Percentiles rank a stretch among this genome's conserved stretches.
These are phyloP conservation scores for Geotrichum klebahnii DNA, from an alignment of 1,139 yeast genomes.

Conservation along the genomic window DNA sequence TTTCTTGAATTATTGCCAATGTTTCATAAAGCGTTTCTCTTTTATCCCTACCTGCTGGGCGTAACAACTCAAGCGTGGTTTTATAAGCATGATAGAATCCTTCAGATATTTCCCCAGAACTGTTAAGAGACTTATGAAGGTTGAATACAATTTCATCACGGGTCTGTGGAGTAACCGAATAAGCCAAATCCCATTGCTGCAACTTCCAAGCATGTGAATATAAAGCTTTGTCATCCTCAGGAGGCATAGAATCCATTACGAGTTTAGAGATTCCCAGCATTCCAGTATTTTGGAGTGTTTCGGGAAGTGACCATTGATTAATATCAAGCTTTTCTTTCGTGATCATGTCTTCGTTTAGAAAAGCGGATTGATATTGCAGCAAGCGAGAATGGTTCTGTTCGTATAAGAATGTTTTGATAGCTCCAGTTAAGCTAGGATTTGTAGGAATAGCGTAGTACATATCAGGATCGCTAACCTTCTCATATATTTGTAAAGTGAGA, in stretches of 20 bases:
- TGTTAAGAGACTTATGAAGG: slow-evolving; percentile 13
- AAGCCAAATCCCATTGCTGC: slow-evolving; percentile 60
- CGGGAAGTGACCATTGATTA: neutral
- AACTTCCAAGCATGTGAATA: slow-evolving; percentile 54
- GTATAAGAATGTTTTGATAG: slow-evolving; percentile 12
- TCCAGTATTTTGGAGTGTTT: slow-evolving; percentile 18
- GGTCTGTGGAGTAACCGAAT: slow-evolving; percentile 35
- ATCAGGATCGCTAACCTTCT: slow-evolving; percentile 17
- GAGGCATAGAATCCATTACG: slow-evolving; percentile 14
- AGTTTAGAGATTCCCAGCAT: slow-evolving; percentile 19
- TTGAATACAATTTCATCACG: slow-evolving; percentile 48
- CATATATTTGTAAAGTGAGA: slow-evolving; percentile 11
- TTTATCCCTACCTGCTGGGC: neutral
- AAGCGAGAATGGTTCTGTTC: slow-evolving; percentile 16
- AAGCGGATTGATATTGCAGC: slow-evolving; percentile 20
- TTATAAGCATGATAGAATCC: slow-evolving; percentile 10
- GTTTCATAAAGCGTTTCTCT: slow-evolving; percentile 6
- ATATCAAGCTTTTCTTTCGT: neutral
- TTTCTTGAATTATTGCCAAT: slow-evolving; percentile 18
- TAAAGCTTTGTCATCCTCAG: slow-evolving; percentile 8
- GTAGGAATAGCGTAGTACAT: slow-evolving; percentile 22
- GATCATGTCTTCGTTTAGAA: slow-evolving; percentile 10
- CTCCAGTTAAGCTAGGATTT: slow-evolving; percentile 11
- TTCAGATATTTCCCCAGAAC: slow-evolving; percentile 1
- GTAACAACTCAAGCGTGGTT: slow-evolving; percentile 6